phyloP scores from a whole-genome alignment of 2,329 filamentous ascomycete genomes.

The Cercospora citrullina region DNA sequence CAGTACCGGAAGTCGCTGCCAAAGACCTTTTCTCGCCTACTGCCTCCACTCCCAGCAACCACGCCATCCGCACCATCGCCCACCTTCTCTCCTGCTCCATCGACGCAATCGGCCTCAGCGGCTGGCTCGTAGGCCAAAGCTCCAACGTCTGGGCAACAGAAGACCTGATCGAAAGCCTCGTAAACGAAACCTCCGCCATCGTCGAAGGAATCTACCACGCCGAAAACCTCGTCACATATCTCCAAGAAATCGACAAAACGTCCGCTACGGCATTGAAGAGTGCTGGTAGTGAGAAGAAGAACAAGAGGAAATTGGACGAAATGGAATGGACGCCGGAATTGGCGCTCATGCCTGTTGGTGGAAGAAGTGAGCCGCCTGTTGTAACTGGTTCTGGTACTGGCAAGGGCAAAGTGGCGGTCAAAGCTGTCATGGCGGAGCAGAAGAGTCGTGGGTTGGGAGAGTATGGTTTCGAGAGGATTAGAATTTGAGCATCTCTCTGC shows the following conservation, averaged over 20 bases:
- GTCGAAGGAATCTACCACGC: conserved; percentile 19
- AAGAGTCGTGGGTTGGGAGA: conserved; percentile 22
- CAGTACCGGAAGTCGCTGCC: neutral
- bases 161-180: conserved; percentile 17
- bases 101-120: conserved; percentile 71
- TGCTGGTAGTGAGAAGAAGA: conserved; percentile 8
- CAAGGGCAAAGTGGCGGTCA: conserved; percentile 1
- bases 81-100: conserved; percentile 71
- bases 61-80: conserved; percentile 69
- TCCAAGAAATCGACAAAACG: conserved; percentile 17
- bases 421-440: conserved; percentile 15
- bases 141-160: conserved; percentile 14
- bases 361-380: conserved; percentile 11
- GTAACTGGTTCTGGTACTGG: neutral
- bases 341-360: conserved; percentile 21
- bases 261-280: conserved; percentile 2
- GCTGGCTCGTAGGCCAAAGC: conserved; percentile 68
- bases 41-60: conserved; percentile 56
- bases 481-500: too few relatives aligned
- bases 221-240: conserved; percentile 17
- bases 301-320: conserved; percentile 16
- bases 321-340: conserved; percentile 14
- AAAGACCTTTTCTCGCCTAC: conserved; percentile 42
- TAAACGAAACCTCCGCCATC: conserved; percentile 20
- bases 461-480: conserved; percentile 23